Evolutionary conservation across 768 basidiomycete genomes (phyloP), one percentile per base, ranked within the genome.

Genomic region (Exsudoporus frostii): DNA sequence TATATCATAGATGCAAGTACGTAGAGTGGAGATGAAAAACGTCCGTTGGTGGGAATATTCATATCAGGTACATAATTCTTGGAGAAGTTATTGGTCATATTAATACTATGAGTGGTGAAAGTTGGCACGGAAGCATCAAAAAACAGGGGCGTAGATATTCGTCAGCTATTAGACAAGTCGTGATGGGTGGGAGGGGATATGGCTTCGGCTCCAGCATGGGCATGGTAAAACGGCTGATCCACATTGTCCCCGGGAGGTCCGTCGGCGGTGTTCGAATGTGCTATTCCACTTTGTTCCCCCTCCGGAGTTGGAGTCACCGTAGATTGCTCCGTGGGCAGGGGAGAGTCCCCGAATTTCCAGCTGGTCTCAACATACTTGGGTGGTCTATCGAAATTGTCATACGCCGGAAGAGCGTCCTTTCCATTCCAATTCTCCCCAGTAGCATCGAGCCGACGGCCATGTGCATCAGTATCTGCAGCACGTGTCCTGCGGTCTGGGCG

Each of bases 351-450:
- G 7, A 45, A 55, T 13, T 49, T 41, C 56, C 57, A 52, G 27
- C 53, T 34, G 6, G 51, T 45, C 20, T 74, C 74, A 0, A 62
- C 34, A 57, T 81, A 81, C 49, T 74, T 77, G 25, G 80, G 79
- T 25, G 79, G 79, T 10, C 76, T 70, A 29, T 78, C 79, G 13
- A 62, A 45, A 14, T 56, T 63, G 40, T 80, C 74, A 42, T 81
- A 81, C 5, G 78, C 76, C 8, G 79, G 80, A 24, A 81, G 70
- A 0, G 60, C 52, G 30, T 81, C 80, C 55, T 80, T 80, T 53
- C 76, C 74, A 0, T 65, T 63, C 50, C 68, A 54, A 11, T 60
- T 61, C 17, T 71, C 73, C 46, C 71, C 71, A 36, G 72, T 63
- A 1, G 55, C 49, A 8, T 60, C 63, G 8, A 64, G 39, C 20